Conservation (phyloP, 805 yeast species). For the Citeromyces matritensis region DNA sequence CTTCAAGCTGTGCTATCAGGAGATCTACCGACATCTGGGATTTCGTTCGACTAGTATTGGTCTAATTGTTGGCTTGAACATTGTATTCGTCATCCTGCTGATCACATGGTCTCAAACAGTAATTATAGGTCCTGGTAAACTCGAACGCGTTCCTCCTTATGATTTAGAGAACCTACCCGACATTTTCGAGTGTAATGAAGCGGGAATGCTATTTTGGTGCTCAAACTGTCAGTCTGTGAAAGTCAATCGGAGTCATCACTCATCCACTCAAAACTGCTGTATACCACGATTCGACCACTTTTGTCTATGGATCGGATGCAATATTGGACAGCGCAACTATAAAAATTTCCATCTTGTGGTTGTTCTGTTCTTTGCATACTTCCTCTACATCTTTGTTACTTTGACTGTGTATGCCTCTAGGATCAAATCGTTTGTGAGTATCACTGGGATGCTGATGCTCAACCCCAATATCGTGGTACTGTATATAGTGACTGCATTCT, state of each 20-base stretch:
- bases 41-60: conserved; percentile 13
- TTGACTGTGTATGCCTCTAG: conserved; percentile 16
- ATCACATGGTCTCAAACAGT: conserved; percentile 29
- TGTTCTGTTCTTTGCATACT: conserved; percentile 17
- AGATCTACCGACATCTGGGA: conserved; percentile 28
- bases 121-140: conserved; percentile 42
- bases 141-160: conserved; percentile 21
- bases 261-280: conserved; percentile 36
- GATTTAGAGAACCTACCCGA: conserved; percentile 28
- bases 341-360: conserved; percentile 40
- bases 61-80: conserved; percentile 13
- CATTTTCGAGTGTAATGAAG: conserved; percentile 49
- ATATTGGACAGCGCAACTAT: conserved; percentile 58
- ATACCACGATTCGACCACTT: conserved; percentile 73
- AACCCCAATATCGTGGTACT: conserved; percentile 35
- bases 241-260: conserved; percentile 58
- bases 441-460: conserved; percentile 10
- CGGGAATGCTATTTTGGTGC: conserved; percentile 74
- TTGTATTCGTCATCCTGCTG: conserved; percentile 12
- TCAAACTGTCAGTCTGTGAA: conserved; percentile 50
- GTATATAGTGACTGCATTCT: conserved; percentile 25
- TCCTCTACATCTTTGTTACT: conserved; percentile 23
- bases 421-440: conserved; percentile 10
- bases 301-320: conserved; percentile 64
- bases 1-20: conserved; percentile 11